Evolutionary conservation across 2,329 filamentous ascomycete species (phyloP).

Genomic region (Aspergillus chevalieri): DNA sequence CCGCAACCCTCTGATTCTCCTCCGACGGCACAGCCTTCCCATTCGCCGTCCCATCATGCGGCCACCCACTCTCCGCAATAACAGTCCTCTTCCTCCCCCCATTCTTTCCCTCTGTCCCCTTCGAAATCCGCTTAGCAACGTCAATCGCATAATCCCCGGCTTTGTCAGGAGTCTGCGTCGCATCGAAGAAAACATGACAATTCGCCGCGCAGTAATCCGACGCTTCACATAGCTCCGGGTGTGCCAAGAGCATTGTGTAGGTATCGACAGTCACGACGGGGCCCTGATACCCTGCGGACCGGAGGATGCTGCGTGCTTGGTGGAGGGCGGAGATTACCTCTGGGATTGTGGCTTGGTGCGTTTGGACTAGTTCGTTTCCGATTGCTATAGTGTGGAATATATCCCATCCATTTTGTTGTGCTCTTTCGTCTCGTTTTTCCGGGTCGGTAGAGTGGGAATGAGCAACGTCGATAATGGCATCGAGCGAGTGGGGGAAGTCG

Average conservation of each 20-base stretch:
- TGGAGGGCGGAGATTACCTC: slow-evolving; percentile 54
- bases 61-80: slow-evolving; percentile 83
- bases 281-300: slow-evolving; percentile 60
- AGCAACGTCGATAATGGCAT: slow-evolving; percentile 55
- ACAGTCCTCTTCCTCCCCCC: slow-evolving; percentile 52
- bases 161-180: slow-evolving; percentile 50
- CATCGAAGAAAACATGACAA: slow-evolving; percentile 77
- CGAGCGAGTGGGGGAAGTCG: slow-evolving; percentile 52
- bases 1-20: slow-evolving; percentile 60
- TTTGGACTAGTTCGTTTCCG: slow-evolving; percentile 76
- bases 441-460: slow-evolving; percentile 11
- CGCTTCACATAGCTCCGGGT: slow-evolving; percentile 63
- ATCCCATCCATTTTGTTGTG: slow-evolving; percentile 53
- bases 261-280: slow-evolving; percentile 77
- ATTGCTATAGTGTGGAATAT: slow-evolving; percentile 65
- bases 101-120: slow-evolving; percentile 35
- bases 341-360: slow-evolving; percentile 47
- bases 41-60: slow-evolving; percentile 61
- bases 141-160: slow-evolving; percentile 63
- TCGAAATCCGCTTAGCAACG: slow-evolving; percentile 46
- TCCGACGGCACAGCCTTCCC: slow-evolving; percentile 61
- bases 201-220: slow-evolving; percentile 79
- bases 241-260: slow-evolving; percentile 58
- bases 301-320: slow-evolving; percentile 53
- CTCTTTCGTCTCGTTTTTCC: slow-evolving; percentile 8